A percentile compares a stretch with the other conserved stretches of the same genome.
phyloP scores from a whole-genome alignment of 768 basidiomycete genomes.

The Trametes cingulata region DNA sequence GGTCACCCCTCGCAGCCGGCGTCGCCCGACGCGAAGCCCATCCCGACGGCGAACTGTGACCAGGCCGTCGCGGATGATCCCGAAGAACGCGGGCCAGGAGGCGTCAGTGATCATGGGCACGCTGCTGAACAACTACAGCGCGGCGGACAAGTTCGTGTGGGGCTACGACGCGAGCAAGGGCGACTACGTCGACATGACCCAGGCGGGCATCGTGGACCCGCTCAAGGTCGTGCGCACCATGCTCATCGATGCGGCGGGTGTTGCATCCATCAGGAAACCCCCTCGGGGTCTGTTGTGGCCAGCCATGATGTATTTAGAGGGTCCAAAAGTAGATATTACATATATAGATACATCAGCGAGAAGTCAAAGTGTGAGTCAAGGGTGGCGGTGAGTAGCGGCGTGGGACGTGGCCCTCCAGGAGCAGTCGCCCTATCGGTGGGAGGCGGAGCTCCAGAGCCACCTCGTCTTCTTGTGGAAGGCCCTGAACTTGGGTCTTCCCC shows the following conservation, averaged over 20 bases:
- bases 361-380: no score
- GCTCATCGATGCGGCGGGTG: slow-evolving; percentile 88
- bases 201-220: slow-evolving; percentile 92
- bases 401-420: no score
- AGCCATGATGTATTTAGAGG: no score
- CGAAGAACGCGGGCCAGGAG: slow-evolving; percentile 94
- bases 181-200: slow-evolving; percentile 94
- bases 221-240: slow-evolving; percentile 95
- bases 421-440: neutral
- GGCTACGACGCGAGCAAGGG: slow-evolving; percentile 92
- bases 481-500: neutral
- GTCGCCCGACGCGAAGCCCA: slow-evolving; percentile 59
- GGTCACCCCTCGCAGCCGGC: slow-evolving; percentile 35
- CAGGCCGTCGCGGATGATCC: slow-evolving; percentile 89
- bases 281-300: no score
- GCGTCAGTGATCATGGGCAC: slow-evolving; percentile 90
- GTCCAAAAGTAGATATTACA: no score
- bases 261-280: no score
- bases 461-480: neutral
- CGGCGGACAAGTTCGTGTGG: slow-evolving; percentile 78
- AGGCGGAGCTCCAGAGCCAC: neutral
- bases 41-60: slow-evolving; percentile 91
- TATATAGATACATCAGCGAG: no score
- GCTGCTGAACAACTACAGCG: slow-evolving; percentile 66
- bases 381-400: no score